These are phyloP conservation scores for Ceratobasidium sp. DNA, from an alignment of 1,284 basidiomycete genomes.

Conservation along the genomic window DNA sequence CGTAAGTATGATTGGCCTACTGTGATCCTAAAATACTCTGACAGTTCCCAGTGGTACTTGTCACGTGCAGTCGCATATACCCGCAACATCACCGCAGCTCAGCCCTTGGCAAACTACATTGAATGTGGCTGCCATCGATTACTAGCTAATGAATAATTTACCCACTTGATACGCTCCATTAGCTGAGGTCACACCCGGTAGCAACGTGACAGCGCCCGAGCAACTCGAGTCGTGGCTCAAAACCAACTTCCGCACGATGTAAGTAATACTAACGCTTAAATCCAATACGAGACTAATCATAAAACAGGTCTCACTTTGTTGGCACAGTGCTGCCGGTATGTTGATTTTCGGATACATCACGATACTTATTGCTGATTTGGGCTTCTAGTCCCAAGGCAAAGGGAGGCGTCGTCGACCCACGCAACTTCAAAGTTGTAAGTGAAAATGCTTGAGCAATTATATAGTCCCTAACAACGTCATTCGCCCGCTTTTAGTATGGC, in stretches of 20 bases:
- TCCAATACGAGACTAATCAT: background rate
- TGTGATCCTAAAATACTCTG: background rate
- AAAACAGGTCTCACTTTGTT: slow-evolving; percentile 25
- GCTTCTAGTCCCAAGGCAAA: slow-evolving; percentile 9
- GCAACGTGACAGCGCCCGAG: slow-evolving; percentile 19
- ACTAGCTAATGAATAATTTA: background rate
- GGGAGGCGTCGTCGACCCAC: slow-evolving; percentile 25
- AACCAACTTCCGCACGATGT: slow-evolving; percentile 34
- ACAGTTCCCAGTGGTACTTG: slow-evolving; percentile 16
- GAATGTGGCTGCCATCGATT: slow-evolving; percentile 1
- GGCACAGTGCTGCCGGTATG: slow-evolving; percentile 24
- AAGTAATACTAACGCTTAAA: background rate
- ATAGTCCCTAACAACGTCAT: no score
- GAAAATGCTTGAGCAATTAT: background rate
- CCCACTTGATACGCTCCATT: background rate
- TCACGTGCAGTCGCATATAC: slow-evolving; percentile 34
- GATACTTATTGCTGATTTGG: background rate
- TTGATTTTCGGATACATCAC: background rate
- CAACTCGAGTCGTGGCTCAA: slow-evolving; percentile 33
- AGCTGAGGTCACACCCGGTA: slow-evolving; percentile 21
- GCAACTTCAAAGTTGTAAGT: slow-evolving; percentile 29
- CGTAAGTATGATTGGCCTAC: background rate
- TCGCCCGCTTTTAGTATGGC: slow-evolving; percentile 16
- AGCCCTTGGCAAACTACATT: slow-evolving; percentile 20
- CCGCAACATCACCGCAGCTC: slow-evolving; percentile 28